Evolutionary conservation across 768 basidiomycete species (phyloP), one percentile per base, ranked within the genome.

Genomic region (Mycena rebaudengoi): DNA sequence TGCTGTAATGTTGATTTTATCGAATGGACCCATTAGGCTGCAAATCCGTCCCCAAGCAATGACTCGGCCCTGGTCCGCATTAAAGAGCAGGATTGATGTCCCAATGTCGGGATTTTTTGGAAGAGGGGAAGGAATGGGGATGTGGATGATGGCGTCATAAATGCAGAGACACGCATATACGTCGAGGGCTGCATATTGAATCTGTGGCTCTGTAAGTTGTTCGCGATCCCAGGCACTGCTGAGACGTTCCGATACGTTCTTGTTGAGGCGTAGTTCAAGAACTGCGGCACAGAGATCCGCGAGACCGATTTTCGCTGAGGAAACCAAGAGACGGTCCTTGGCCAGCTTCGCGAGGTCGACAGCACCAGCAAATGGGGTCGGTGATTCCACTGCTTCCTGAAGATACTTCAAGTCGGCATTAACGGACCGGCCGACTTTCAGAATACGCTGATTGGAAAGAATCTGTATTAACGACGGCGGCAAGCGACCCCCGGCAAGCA

Each of bases 221-320:
- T 49, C 26, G 29, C 25, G 21, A 7, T 59, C 57, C 57, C 57
- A 59, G 16, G 57, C n/a, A 14, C 13, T 30, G 14, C 75, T 73
- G 45, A 68, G 35, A 1, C 53, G 58, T 40, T 68, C 40, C 7
- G 59, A 21, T 18, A 65, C 23, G 67, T 77, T 62, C 51, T 73
- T 69, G 41, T 21, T 30, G 28, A 79, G 59, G 62, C 62, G 28
- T 44, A 58, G 60, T 0, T 62, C 41, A 5, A 80, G 70, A 26
- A 78, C 66, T 1, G 26, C 21, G 26, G 73, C 77, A 41, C 62
- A 71, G 2, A 79, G 66, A 50, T 80, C 77, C 2, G 72, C 65
- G 21, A 79, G 71, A n/a, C 76, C 54, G 28, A 64, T 55, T 40
- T 60, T 61, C 6, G 71, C 71, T 60, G 58, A 63, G 1, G 53